Conservation (phyloP, 176 grass and related monocot genomes). For the Lolium perenne region DNA sequence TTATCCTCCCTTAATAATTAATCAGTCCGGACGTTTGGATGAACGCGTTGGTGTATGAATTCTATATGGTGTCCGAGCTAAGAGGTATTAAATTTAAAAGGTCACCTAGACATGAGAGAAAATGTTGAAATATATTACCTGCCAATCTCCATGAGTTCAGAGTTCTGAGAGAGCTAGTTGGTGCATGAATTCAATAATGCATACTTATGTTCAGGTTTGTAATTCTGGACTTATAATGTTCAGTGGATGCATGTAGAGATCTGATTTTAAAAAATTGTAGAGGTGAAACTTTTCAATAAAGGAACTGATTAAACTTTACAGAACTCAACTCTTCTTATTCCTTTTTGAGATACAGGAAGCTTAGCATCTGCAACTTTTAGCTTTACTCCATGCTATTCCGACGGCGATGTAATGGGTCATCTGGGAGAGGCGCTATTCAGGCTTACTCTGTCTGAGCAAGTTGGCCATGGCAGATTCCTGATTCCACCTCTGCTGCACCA, state of each 20-base stretch:
- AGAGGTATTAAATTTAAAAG: no score
- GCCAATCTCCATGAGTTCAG: no score
- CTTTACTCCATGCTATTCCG: conserved; percentile 7
- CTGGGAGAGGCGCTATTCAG: conserved; percentile 13
- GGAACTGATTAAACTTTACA: neutral
- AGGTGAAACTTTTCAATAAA: neutral
- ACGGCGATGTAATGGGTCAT: conserved; percentile 10
- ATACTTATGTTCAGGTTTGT: neutral
- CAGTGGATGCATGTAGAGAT: neutral
- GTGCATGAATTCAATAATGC: no score
- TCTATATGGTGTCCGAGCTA: no score
- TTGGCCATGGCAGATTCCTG: neutral
- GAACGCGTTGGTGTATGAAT: no score
- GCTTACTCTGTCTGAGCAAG: conserved; percentile 15
- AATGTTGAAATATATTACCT: no score
- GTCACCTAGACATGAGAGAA: no score
- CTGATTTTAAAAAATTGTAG: neutral
- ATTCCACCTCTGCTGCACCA: neutral
- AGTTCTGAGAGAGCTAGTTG: no score
- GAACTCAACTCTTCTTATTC: neutral
- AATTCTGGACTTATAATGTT: conserved; percentile 3
- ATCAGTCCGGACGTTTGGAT: no score
- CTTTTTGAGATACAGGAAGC: neutral
- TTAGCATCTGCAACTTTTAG: neutral
- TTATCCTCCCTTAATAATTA: no score